Evolutionary conservation across 192 early-diverging fungal genomes (phyloP), one percentile per base, ranked within the genome.

Genomic region (Gryganskiella cystojenkinii): DNA sequence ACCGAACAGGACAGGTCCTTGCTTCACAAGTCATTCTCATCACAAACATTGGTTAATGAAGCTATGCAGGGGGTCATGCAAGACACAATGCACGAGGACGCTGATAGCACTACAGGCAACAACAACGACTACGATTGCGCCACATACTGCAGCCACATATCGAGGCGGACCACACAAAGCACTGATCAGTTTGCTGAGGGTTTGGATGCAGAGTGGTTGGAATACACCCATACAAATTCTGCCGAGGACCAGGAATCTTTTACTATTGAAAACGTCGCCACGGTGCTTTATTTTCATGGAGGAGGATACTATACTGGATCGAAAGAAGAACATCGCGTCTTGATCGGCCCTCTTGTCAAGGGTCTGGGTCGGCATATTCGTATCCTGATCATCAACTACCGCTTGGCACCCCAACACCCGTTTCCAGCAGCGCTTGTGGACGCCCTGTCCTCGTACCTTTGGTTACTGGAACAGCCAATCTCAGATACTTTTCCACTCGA

Each of bases 361-460:
- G 64, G 60, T 17, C 42, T 64, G 9, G 59, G 59, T 15, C 63
- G 64, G 43, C 55, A 70, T 44, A 53, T 63, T 27, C 66, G 67
- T 27, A 65, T 65, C 45, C 44, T 69, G 11, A 70, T 3, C 4
- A 40, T 93, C 47, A 89, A 90, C 61, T 98, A 98, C 74, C 85
- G 95, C 4, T 78, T 96, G 13, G 89, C 95, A 0, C 96, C 96
- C 0, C 88, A 92, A 60, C 61, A 87, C 45, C 85, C 88, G 13
- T 98, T 94, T 69, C 96, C 96, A 15, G 79, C 87, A 60, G 92
- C 93, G 31, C 72, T 98, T 4, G 84, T 91, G 47, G 96, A 98
- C 78, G 90, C 90, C 56, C 68, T 95, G 20, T 83, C 90, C 31
- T 85, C 89, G 0, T 96, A 94, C 69, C 65, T 86, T 28, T 88